phyloP scores from a whole-genome alignment of 306 rosid species.

The Quercus bicolor region DNA sequence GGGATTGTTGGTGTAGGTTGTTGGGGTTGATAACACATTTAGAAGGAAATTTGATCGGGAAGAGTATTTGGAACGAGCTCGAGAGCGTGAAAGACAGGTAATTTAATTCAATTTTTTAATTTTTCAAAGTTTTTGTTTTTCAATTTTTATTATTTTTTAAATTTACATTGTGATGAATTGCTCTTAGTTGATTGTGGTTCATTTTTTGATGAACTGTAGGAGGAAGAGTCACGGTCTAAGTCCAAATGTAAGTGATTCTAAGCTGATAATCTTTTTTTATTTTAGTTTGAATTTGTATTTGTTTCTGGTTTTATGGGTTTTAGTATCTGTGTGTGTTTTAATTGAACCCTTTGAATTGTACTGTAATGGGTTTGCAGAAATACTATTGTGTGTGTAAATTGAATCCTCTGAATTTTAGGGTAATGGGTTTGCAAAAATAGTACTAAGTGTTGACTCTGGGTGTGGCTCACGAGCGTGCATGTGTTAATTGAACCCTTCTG shows the following conservation, averaged over 20 bases:
- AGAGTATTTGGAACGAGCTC: slow-evolving; percentile 87
- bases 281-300: neutral
- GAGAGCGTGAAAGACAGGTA: slow-evolving; percentile 91
- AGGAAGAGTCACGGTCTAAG: slow-evolving; percentile 48
- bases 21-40: slow-evolving; percentile 86
- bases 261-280: neutral
- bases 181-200: neutral
- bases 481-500: too few species aligned
- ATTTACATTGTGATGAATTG: neutral
- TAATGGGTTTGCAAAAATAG: too few species aligned
- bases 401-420: too few species aligned
- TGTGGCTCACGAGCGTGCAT: fast-evolving
- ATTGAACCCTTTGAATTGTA: too few species aligned
- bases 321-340: too few species aligned
- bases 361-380: too few species aligned
- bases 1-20: slow-evolving; percentile 34
- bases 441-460: too few species aligned
- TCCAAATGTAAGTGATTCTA: slow-evolving; percentile 54
- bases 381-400: too few species aligned
- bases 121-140: neutral
- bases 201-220: slow-evolving; percentile 37
- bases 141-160: neutral
- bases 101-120: neutral
- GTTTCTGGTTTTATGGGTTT: neutral
- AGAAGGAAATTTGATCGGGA: slow-evolving; percentile 96